Conservation (phyloP, 331 rosid species). For the Rosa hybrid region DNA sequence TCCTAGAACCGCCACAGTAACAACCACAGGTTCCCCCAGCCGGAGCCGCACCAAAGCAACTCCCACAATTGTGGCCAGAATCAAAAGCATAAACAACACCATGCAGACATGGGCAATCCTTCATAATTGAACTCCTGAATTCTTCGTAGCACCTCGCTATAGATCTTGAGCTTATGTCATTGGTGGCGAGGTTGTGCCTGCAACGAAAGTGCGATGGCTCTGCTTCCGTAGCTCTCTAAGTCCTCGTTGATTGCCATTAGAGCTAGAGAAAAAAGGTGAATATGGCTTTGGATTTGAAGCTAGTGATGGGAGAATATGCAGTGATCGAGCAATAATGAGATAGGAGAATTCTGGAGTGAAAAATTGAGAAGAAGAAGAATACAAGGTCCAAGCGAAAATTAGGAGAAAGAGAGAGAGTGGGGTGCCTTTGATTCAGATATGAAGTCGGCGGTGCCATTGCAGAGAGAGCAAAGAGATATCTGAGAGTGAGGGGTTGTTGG, state of each 20-base stretch:
- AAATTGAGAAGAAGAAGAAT: neutral
- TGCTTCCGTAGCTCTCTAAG: conserved; percentile 88
- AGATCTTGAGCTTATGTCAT: conserved; percentile 79
- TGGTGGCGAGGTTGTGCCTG: conserved; percentile 60
- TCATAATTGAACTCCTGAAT: conserved; percentile 63
- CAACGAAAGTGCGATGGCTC: conserved; percentile 52
- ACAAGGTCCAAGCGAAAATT: conserved; percentile 5
- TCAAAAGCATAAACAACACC: no score
- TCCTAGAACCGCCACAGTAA: no score
- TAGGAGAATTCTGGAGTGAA: neutral
- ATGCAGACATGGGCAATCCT: no score
- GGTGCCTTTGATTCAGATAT: no score
- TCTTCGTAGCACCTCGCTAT: conserved; percentile 86
- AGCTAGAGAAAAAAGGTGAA: neutral
- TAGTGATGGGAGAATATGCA: no score
- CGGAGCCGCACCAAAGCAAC: no score
- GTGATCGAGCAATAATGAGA: neutral
- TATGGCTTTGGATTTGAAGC: neutral
- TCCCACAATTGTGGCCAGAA: no score
- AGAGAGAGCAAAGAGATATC: no score
- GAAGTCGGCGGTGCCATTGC: no score
- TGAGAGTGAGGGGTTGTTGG: no score
- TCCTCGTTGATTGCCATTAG: conserved; percentile 80
- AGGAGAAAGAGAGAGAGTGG: neutral
- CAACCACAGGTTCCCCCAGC: no score